Conservation (phyloP, 306 rosid species). For the Biancaea sappan region DNA sequence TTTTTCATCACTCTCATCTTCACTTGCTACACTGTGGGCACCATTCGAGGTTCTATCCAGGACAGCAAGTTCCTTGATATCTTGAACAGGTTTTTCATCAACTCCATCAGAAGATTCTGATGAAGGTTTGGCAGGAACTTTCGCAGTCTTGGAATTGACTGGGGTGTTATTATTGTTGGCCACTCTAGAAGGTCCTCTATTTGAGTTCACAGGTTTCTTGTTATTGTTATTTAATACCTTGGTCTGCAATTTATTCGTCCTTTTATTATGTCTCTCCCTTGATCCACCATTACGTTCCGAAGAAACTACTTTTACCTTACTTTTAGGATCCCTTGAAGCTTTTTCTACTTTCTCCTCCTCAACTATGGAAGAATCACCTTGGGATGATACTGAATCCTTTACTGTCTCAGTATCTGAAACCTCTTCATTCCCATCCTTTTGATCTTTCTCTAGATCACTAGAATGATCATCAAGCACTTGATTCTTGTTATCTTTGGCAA, state of each 20-base stretch:
- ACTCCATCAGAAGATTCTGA: slow-evolving; percentile 65
- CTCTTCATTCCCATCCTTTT: slow-evolving; percentile 61
- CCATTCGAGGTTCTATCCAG: slow-evolving; percentile 61
- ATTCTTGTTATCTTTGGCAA: slow-evolving; percentile 49
- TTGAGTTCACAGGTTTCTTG: slow-evolving; percentile 49
- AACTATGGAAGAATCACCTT: slow-evolving; percentile 54
- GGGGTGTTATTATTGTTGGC: slow-evolving; percentile 40
- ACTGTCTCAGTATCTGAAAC: slow-evolving; percentile 71
- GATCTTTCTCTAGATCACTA: slow-evolving; percentile 62
- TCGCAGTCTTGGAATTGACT: slow-evolving; percentile 41
- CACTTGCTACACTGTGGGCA: slow-evolving; percentile 46
- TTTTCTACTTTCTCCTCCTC: slow-evolving; percentile 71
- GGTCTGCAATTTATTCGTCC: slow-evolving; percentile 44
- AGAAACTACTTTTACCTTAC: slow-evolving; percentile 39
- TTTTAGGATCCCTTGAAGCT: slow-evolving; percentile 47
- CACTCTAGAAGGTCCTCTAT: slow-evolving; percentile 42
- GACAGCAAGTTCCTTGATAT: slow-evolving; percentile 46
- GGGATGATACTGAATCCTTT: slow-evolving; percentile 80
- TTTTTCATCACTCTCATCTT: slow-evolving; percentile 43
- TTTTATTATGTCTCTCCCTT: slow-evolving; percentile 49
- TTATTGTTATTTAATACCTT: slow-evolving; percentile 42
- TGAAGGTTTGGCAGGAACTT: slow-evolving; percentile 46
- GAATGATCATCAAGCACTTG: slow-evolving; percentile 58
- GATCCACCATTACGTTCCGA: slow-evolving; percentile 46
- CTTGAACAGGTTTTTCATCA: slow-evolving; percentile 58